Evolutionary conservation across 1,284 basidiomycete species (phyloP).

Genomic region (Mycena citricolor): DNA sequence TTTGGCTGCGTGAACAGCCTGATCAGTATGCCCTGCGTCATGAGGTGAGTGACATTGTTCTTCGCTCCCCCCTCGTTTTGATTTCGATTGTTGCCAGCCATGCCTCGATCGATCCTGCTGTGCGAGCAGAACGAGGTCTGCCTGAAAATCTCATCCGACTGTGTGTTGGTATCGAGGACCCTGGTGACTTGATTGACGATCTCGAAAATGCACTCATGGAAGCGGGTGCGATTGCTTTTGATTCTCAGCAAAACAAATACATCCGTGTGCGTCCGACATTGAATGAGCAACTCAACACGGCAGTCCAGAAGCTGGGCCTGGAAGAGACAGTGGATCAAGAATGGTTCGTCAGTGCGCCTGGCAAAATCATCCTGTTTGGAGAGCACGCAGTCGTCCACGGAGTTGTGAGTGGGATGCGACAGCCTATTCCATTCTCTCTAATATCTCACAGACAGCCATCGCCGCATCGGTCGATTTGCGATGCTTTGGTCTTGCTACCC

Average conservation of each 20-base stretch:
- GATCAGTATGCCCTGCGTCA: conserved; percentile 99
- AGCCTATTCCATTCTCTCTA: neutral
- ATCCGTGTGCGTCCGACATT: conserved; percentile 47
- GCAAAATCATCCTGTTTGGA: conserved; percentile 97
- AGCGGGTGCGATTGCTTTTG: conserved; percentile 81
- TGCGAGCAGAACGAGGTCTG: conserved; percentile 89
- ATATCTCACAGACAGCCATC: conserved; percentile 74
- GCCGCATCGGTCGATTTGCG: conserved; percentile 94
- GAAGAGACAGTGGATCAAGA: conserved; percentile 51
- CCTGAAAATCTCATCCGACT: conserved; percentile 98
- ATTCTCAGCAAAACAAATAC: conserved; percentile 51
- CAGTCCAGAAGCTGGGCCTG: conserved; percentile 66
- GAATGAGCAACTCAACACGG: conserved; percentile 40
- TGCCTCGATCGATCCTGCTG: conserved; percentile 94
- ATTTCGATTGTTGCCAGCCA: conserved; percentile 56
- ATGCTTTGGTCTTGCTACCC: conserved; percentile 86
- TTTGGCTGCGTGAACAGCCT: conserved; percentile 98
- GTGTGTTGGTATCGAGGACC: conserved; percentile 98
- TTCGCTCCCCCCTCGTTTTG: conserved; percentile 17
- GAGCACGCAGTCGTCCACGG: conserved; percentile 99
- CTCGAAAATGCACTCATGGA: conserved; percentile 90
- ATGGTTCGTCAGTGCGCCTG: conserved; percentile 92
- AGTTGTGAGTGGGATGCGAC: conserved; percentile 61
- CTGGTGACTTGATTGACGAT: conserved; percentile 91
- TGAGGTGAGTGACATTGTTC: conserved; percentile 74